Conservation (phyloP, 2,329 filamentous ascomycete genomes). For the Capronia americana region DNA sequence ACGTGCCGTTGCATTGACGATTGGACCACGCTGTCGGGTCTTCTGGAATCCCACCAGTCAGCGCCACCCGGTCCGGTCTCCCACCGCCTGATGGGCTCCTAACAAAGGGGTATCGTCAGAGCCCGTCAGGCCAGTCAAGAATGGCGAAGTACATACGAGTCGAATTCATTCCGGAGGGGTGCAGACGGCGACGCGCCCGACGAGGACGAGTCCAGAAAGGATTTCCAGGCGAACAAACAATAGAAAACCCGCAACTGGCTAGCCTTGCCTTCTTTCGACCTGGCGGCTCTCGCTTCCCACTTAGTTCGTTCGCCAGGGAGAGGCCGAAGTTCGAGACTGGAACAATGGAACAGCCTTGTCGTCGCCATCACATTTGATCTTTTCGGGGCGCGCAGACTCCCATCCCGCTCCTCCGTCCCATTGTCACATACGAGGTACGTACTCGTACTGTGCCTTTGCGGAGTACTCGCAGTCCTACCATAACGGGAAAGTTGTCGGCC, state of each 20-base stretch:
- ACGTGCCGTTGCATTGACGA: conserved; percentile 9
- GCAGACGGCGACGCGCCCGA: neutral
- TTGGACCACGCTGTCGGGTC: conserved; percentile 20
- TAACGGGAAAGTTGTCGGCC: neutral
- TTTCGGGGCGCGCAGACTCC: neutral
- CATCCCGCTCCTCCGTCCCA: neutral
- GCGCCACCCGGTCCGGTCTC: neutral
- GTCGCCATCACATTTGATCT: neutral
- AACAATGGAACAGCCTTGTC: conserved; percentile 15
- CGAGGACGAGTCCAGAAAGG: neutral
- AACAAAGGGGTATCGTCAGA: neutral
- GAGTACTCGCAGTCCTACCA: neutral
- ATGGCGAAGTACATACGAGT: neutral
- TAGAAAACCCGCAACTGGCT: neutral
- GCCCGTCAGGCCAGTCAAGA: neutral
- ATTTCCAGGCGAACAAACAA: neutral
- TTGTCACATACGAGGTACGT: neutral
- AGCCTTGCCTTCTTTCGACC: conserved; percentile 3
- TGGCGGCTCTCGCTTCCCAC: conserved; percentile 21
- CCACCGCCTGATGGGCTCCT: neutral
- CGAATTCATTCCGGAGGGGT: conserved; percentile 1
- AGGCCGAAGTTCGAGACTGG: conserved; percentile 29
- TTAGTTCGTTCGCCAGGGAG: conserved; percentile 21
- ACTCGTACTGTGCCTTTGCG: neutral
- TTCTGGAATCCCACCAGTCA: conserved; percentile 12